Conservation (phyloP, 2,329 filamentous ascomycete species). For the Penicillium janthinellum region DNA sequence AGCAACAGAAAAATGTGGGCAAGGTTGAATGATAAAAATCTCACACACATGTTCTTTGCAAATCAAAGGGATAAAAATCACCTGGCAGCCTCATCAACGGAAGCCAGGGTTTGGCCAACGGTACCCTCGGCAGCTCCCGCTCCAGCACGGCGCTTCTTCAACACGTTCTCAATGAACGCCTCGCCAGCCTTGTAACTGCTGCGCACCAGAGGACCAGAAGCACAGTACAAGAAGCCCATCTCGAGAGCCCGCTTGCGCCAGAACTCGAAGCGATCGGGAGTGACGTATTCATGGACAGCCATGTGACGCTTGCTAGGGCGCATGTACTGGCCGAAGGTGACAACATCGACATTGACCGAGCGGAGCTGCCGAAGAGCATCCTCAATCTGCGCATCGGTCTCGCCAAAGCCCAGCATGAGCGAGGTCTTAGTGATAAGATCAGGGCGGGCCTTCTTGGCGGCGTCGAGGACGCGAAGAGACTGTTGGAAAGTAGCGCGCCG, state of each 20-base stretch:
- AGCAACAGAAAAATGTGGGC: neutral
- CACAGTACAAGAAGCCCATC: constrained; percentile 96
- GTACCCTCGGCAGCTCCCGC: constrained; percentile 32
- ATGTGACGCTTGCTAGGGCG: constrained; percentile 96
- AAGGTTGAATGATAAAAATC: neutral
- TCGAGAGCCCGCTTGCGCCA: constrained; percentile 90
- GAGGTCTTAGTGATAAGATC: constrained; percentile 97
- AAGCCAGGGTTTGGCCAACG: constrained; percentile 28
- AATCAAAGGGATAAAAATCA: constrained; percentile 22
- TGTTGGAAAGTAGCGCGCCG: constrained; percentile 86
- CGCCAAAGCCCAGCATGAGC: constrained; percentile 92
- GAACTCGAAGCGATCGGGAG: constrained; percentile 84
- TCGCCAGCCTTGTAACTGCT: constrained; percentile 98
- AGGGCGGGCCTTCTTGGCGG: constrained; percentile 75
- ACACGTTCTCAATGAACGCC: constrained; percentile 97
- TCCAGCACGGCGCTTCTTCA: constrained; percentile 69
- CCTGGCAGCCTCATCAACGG: constrained; percentile 29
- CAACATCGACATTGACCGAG: constrained; percentile 81
- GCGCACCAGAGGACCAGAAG: constrained; percentile 86
- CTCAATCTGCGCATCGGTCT: constrained; percentile 84
- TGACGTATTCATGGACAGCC: constrained; percentile 93
- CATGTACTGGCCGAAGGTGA: constrained; percentile 99
- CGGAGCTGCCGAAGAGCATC: constrained; percentile 78
- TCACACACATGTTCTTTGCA: neutral
- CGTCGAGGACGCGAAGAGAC: constrained; percentile 75